These are phyloP conservation scores for Sphaerulina populicola DNA, from an alignment of 2,329 filamentous ascomycete genomes.

Conservation along the genomic window DNA sequence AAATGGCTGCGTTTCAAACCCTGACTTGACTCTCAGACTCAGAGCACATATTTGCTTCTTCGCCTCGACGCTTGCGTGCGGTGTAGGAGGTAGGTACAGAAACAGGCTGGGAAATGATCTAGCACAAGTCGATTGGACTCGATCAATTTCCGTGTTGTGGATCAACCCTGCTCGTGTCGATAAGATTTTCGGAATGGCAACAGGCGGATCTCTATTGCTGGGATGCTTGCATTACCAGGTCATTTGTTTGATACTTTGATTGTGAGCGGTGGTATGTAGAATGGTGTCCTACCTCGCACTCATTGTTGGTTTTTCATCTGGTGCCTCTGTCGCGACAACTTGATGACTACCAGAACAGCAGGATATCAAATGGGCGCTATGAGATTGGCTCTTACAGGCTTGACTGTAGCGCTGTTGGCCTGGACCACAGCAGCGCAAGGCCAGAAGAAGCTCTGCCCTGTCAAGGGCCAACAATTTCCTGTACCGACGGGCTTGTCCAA, in stretches of 20 bases:
- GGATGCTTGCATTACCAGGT: not conserved
- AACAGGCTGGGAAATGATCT: too few relatives aligned
- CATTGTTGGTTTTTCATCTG: not conserved
- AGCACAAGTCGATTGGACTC: too few relatives aligned
- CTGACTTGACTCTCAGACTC: too few relatives aligned
- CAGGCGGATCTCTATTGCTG: not conserved
- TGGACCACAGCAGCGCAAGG: not conserved
- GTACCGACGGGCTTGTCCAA: conserved; percentile 10
- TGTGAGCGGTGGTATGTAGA: not conserved
- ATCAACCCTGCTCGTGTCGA: not conserved
- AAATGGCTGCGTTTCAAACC: too few relatives aligned
- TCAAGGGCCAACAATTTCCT: conserved; percentile 20
- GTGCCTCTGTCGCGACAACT: not conserved
- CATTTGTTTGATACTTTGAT: not conserved
- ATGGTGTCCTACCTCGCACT: not conserved
- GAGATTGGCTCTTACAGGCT: not conserved
- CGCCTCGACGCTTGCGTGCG: too few relatives aligned
- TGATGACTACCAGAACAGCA: not conserved
- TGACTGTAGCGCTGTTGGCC: not conserved
- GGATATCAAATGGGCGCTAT: not conserved
- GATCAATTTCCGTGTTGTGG: too few relatives aligned
- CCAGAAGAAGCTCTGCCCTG: conserved; percentile 12
- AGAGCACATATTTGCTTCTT: too few relatives aligned
- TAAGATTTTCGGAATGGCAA: not conserved
- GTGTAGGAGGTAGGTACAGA: too few relatives aligned